phyloP scores from a whole-genome alignment of 345 rosid species.

The Diplotaxis tenuifolia region DNA sequence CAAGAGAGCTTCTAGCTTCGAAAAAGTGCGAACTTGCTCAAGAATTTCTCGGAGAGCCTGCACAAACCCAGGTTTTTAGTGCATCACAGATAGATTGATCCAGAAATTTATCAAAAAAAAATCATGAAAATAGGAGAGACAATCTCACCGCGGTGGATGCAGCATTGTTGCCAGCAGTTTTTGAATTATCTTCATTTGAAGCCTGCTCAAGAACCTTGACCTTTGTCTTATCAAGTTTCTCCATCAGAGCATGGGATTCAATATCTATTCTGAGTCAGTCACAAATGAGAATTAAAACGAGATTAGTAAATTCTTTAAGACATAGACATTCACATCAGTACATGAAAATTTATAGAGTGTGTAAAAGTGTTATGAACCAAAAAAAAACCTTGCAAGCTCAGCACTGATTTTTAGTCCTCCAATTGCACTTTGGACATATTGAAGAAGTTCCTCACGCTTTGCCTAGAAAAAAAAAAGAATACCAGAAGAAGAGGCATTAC shows the following conservation, averaged over 20 bases:
- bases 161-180: conserved; percentile 41
- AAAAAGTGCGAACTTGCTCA: conserved; percentile 56
- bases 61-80: conserved; percentile 24
- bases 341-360: background rate
- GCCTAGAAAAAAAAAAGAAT: conserved; percentile 38
- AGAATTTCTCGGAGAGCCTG: conserved; percentile 69
- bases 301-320: conserved; percentile 20
- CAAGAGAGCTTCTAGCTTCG: conserved; percentile 64
- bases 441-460: conserved; percentile 85
- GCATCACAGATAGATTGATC: conserved; percentile 10
- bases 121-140: conserved; percentile 2
- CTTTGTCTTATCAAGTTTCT: conserved; percentile 55
- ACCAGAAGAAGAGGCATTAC: conserved; percentile 14
- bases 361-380: background rate
- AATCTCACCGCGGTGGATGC: conserved; percentile 53
- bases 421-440: conserved; percentile 83
- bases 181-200: conserved; percentile 39
- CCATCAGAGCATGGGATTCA: conserved; percentile 62
- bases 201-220: conserved; percentile 40
- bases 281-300: conserved; percentile 32
- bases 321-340: background rate
- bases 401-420: conserved; percentile 75
- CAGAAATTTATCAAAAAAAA: background rate
- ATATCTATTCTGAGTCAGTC: conserved; percentile 80
- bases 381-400: conserved; percentile 63